A percentile compares a stretch with the other conserved stretches of the same genome.
Evolutionary conservation across 768 basidiomycete genomes (phyloP).

Genomic region (Butyriboletus loyo): DNA sequence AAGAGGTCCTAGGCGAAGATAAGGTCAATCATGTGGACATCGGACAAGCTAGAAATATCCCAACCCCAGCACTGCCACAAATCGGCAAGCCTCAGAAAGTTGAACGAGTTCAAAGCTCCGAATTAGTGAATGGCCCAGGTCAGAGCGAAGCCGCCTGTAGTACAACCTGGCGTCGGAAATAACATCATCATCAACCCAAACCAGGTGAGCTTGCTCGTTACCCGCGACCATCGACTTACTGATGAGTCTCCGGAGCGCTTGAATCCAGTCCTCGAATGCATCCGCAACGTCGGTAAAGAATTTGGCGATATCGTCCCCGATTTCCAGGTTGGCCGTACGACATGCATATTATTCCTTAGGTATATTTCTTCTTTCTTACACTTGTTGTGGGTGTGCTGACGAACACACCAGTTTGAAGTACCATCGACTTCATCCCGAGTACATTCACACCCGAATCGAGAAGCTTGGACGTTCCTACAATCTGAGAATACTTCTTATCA

Average conservation of each 20-base stretch:
- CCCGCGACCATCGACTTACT: not conserved
- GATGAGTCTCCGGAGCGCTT: conserved; percentile 53
- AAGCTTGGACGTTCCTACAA: conserved; percentile 79
- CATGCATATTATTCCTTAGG: conserved; percentile 92
- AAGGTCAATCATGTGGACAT: not conserved
- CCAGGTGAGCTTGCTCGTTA: conserved; percentile 40
- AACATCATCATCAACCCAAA: conserved; percentile 62
- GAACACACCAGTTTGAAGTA: conserved; percentile 68
- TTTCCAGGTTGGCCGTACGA: conserved; percentile 94
- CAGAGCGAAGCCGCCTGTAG: conserved; percentile 47
- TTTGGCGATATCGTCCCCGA: conserved; percentile 92
- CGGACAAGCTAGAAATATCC: not conserved
- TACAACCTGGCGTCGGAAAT: conserved; percentile 62
- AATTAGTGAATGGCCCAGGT: conserved; percentile 9
- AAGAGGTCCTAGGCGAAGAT: not conserved
- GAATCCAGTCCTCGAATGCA: conserved; percentile 84
- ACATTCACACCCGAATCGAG: conserved; percentile 88
- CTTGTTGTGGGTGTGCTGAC: not conserved
- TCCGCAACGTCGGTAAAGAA: conserved; percentile 89
- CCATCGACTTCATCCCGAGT: conserved; percentile 96
- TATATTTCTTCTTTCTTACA: conserved; percentile 22
- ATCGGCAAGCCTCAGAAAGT: not conserved
- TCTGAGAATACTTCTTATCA: conserved; percentile 79
- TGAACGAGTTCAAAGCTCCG: not conserved
- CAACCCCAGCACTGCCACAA: conserved; percentile 10